phyloP scores from a whole-genome alignment of 495 filamentous ascomycete species.

The Podospora australis region DNA sequence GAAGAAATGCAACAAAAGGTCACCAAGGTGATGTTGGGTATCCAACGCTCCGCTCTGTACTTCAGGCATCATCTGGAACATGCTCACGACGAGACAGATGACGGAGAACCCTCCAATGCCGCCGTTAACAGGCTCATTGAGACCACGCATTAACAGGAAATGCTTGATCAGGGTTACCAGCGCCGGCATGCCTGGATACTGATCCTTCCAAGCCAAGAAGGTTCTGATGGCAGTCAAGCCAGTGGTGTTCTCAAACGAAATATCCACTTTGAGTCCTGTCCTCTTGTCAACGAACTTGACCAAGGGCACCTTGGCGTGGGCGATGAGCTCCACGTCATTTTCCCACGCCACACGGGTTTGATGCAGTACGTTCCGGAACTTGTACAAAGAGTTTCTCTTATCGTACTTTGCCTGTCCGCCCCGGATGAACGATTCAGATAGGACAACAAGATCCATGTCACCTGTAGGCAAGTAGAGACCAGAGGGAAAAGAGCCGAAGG shows the following conservation, averaged over 20 bases:
- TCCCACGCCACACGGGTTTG: slow-evolving; percentile 40
- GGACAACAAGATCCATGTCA: slow-evolving; percentile 89
- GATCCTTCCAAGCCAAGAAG: slow-evolving; percentile 67
- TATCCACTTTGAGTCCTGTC: slow-evolving; percentile 73
- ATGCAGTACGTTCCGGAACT: slow-evolving; percentile 47
- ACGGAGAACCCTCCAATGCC: slow-evolving; percentile 93
- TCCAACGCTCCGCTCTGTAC: slow-evolving; percentile 50
- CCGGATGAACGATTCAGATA: slow-evolving; percentile 55
- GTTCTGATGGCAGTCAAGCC: slow-evolving; percentile 73
- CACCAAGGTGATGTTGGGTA: slow-evolving; percentile 61
- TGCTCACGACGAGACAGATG: slow-evolving; percentile 83
- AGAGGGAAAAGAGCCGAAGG: slow-evolving; percentile 88
- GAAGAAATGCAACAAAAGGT: slow-evolving; percentile 77
- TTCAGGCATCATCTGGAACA: slow-evolving; percentile 71
- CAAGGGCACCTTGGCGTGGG: slow-evolving; percentile 79
- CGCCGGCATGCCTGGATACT: slow-evolving; percentile 76
- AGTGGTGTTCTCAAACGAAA: slow-evolving; percentile 88
- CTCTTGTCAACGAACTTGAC: slow-evolving; percentile 74
- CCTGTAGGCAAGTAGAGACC: slow-evolving; percentile 85
- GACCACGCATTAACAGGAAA: slow-evolving; percentile 74
- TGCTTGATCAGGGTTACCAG: slow-evolving; percentile 87
- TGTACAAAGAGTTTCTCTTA: slow-evolving; percentile 30
- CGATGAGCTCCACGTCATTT: slow-evolving; percentile 56
- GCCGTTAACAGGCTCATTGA: slow-evolving; percentile 85
- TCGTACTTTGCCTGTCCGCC: slow-evolving; percentile 30